Evolutionary conservation across 108 stramenopile species (phyloP), one percentile per base, ranked within the genome.

Genomic region (Nitzschia putrida): DNA sequence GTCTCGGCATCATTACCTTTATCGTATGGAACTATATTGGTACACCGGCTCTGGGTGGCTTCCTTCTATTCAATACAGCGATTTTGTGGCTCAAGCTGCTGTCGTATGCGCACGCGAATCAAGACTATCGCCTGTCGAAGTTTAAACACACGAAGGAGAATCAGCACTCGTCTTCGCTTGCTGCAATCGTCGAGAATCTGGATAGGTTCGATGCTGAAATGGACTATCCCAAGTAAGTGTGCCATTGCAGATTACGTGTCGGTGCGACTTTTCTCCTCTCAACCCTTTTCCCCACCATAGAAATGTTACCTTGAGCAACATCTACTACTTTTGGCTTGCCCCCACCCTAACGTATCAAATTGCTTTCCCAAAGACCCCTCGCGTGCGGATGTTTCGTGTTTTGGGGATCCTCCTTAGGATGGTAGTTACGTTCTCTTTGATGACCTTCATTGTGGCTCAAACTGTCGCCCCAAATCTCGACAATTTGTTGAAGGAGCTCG

Each of bases 261-360:
- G 39, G 0, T 41, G n/a, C n/a, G n/a, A 37, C 58, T 37, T 59
- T 59, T 39, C 3, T 0, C 38, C 11, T 38, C 24, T 26, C 37
- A n/a, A 39, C 34, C 38, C 1, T 47, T 22, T 1, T 8, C 44
- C 44, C 40, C 3, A n/a, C 26, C 54, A 39, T 56, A 76, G 71
- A 5, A 93, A 93, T 74, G 66, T 93, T 12, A 86, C 87, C 0
- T 61, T 93, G 24, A 23, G 67, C 18, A 89, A 93, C 71, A 82
- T 93, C 10, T 88, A 86, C 64, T 93, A 89, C 79, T 93, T 90
- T 78, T 90, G 89, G 92, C 77, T 83, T 38, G 89, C 92, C 13
- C 92, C 92, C n/a, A 91, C 92, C 20, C 57, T 93, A 41, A 93
- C 92, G 1, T 93, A 93, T 53, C 92, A 93, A 53, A 90, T 93